Evolutionary conservation across 805 yeast species (phyloP), one percentile per base, ranked within the genome.

Genomic region (Wickerhamiella bombiphila): DNA sequence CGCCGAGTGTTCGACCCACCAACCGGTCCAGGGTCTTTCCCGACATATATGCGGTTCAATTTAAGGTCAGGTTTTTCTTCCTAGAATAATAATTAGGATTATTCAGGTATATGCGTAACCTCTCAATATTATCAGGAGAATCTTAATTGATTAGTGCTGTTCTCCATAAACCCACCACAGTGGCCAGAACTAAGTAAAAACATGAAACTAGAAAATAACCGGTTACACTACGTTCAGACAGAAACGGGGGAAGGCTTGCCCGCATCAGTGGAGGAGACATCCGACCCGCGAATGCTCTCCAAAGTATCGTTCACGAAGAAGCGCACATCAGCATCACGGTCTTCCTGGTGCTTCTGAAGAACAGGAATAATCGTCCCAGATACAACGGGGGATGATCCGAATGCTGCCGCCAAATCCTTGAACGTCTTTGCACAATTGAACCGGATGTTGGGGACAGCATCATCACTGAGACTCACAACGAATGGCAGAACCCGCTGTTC

Each of bases 401-500:
- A 60, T 13, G 74, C 64, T 51, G 73, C 70, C 5, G 74, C 74
- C 24, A 80, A 65, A 19, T 67, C 62, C 30, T 72, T 68, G 53
- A 80, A 74, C 13, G 93, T 72, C 59, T 83, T 85, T 20, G 99
- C 96, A 44, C 80, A 85, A 60, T 86, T 91, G 64, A 91, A 91
- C 54, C 96, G 72, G 45, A 91, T 86, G 58, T 91, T 91, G 50
- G 99, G 95, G 40, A 91, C 96, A 5, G 74, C 69, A 60, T 91
- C 98, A 28, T 65, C 66, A 29, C 75, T 66, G 50, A 88, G 66
- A 35, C 71, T 74, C 47, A 74, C 68, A 43, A 91, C 66, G 52
- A 82, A 86, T 18, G 96, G 95, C 50, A 85, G 64, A 32, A 86
- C 70, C 47, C 76, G 76, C 29, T 66, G 65, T 29, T 71, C 64